Conservation (phyloP, 106 monocot genomes). For the Ottelia alismoides region DNA sequence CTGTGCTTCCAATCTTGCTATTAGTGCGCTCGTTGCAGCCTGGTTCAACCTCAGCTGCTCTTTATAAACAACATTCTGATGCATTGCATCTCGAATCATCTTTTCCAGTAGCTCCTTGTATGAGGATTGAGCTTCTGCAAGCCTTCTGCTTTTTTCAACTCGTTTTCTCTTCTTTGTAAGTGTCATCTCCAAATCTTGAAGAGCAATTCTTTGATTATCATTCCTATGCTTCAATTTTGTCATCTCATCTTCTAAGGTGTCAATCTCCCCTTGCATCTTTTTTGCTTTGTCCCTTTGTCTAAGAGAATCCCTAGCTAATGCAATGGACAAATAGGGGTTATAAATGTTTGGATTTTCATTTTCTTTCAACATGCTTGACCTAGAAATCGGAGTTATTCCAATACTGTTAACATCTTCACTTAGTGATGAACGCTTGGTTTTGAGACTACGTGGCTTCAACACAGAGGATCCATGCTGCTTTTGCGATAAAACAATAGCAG, state of each 20-base stretch:
- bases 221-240: slow-evolving; percentile 40
- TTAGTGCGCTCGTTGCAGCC: slow-evolving; percentile 40
- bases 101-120: slow-evolving; percentile 56
- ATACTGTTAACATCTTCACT: slow-evolving; percentile 22
- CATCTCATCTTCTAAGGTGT: slow-evolving; percentile 37
- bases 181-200: slow-evolving; percentile 51
- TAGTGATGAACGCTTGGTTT: too few relatives aligned
- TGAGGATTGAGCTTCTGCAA: slow-evolving; percentile 70
- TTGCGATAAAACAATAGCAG: slow-evolving; percentile 39
- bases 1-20: slow-evolving; percentile 81
- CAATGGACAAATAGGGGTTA: slow-evolving; percentile 53
- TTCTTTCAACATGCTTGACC: slow-evolving; percentile 36
- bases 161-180: slow-evolving; percentile 38
- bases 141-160: slow-evolving; percentile 60
- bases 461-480: slow-evolving; percentile 25
- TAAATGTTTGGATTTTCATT: slow-evolving; percentile 31
- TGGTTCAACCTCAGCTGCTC: slow-evolving; percentile 74
- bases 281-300: slow-evolving; percentile 43
- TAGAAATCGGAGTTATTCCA: slow-evolving; percentile 15
- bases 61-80: slow-evolving; percentile 74
- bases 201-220: slow-evolving; percentile 31
- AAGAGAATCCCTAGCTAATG: slow-evolving; percentile 57
- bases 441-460: slow-evolving; percentile 35
- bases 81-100: slow-evolving; percentile 91
- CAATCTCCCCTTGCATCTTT: slow-evolving; percentile 45